These are phyloP conservation scores for Neohortaea acidophila DNA, from an alignment of 495 filamentous ascomycete species.

Conservation along the genomic window DNA sequence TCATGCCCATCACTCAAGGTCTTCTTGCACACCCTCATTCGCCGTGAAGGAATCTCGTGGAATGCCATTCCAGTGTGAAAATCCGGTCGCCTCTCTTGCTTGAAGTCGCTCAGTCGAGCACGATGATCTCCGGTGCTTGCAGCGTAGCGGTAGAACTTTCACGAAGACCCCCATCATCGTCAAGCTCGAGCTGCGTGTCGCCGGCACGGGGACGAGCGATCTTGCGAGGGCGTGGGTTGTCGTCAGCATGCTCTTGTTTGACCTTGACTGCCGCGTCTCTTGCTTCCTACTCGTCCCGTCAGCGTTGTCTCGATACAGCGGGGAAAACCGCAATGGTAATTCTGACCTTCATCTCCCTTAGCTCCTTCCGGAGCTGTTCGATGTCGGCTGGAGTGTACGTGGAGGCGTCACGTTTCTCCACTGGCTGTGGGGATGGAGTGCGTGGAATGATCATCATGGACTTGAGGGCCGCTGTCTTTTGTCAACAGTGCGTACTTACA, in stretches of 20 bases:
- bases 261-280: conserved; percentile 3
- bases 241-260: conserved; percentile 10
- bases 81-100: too few relatives aligned
- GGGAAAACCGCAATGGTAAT: neutral
- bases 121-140: neutral
- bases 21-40: neutral
- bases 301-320: conserved; percentile 1
- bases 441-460: conserved; percentile 14
- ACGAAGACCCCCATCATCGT: conserved; percentile 1
- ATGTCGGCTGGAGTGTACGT: conserved; percentile 4
- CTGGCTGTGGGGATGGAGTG: conserved; percentile 7
- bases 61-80: too few relatives aligned
- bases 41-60: too few relatives aligned
- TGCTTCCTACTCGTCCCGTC: neutral
- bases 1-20: too few relatives aligned
- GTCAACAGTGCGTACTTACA: neutral
- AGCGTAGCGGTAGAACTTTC: conserved; percentile 2
- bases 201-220: conserved; percentile 1
- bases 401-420: conserved; percentile 7
- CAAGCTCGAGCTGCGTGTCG: conserved; percentile 9
- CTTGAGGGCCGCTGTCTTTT: conserved; percentile 1
- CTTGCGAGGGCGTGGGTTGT: conserved; percentile 9
- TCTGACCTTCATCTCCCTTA: conserved; percentile 2
- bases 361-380: neutral
- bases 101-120: conserved; percentile 5